Base-by-base conservation (phyloP, 2,329 filamentous ascomycete species). In the Microthyrium microscopicum region DNA sequence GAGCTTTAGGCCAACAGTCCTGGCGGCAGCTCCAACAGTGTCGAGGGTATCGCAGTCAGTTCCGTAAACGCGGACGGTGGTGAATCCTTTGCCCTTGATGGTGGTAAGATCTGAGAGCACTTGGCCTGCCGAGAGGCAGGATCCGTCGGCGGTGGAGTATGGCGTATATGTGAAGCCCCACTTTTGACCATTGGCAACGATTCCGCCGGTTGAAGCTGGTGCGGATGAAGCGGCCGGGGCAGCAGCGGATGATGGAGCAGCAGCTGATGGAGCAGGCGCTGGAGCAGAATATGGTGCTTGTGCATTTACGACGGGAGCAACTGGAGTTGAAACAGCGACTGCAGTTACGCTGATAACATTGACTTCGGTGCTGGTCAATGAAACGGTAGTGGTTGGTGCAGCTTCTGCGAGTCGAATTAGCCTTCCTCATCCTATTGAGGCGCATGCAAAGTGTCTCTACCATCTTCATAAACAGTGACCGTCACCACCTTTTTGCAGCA, bases 1-100 rank as follows among this genome's bases (percentile, higher is more conserved):
- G 56, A 94, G 62, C 55, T 77, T 75, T 39, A 94, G 51, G 39
- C 77, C 75, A 55, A 75, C 52, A 46, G 68, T 55, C 48, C 68
- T 56, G 58, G 68, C 74, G 39, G 81, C 79, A 27, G 60, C 56
- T 42, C 81, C 81, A 38, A 94, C 75, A 56, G 70, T 75, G 52
- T 73, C 58, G 40, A 92, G 77, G 35, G 77, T 77, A 57, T 70
- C 66, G 68, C 87, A 95, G 69, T 94, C 85, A 45, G 84, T 85
- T 42, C 77, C 82, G 73, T 95, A 95, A 52, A 89, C 65, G 55
- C 87, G 85, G 35, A 69, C 63, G 20, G 76, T 64, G 44, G 67
- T 74, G 61, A 77, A 78, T 29, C 59, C 60, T 38, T 58, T 54
- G 29, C 46, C 44, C 31, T 53, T 49, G 46, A 64, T 62, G 40